A percentile compares a stretch with the other conserved stretches of the same genome.
phyloP scores from a whole-genome alignment of 805 yeast species.

The Torulaspora microellipsoides region DNA sequence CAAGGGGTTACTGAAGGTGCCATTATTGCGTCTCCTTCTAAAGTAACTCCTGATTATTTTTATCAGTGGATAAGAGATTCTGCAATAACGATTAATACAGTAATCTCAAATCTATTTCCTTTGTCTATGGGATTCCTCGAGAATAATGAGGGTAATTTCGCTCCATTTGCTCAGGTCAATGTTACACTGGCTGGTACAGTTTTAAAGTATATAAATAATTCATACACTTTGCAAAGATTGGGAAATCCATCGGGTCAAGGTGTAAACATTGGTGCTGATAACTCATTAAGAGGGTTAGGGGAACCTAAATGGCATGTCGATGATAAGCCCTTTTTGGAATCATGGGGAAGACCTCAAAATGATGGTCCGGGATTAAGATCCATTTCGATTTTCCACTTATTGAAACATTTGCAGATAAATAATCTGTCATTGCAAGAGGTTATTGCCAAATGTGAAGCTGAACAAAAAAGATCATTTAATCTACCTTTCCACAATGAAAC shows the following conservation, averaged over 20 bases:
- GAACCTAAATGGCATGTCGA: slow-evolving; percentile 83
- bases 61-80: slow-evolving; percentile 91
- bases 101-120: slow-evolving; percentile 48
- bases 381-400: slow-evolving; percentile 55
- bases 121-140: slow-evolving; percentile 9
- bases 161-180: slow-evolving; percentile 16
- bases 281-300: slow-evolving; percentile 59
- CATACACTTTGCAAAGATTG: slow-evolving; percentile 56
- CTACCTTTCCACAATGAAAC: slow-evolving; percentile 25
- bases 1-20: slow-evolving; percentile 56
- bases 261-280: slow-evolving; percentile 31
- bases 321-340: slow-evolving; percentile 53
- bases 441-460: slow-evolving; percentile 16
- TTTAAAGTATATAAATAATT: slow-evolving; percentile 59
- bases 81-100: slow-evolving; percentile 69
- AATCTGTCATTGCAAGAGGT: slow-evolving; percentile 30
- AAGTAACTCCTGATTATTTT: slow-evolving; percentile 65
- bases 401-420: slow-evolving; percentile 40
- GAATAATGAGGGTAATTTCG: slow-evolving; percentile 16
- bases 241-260: slow-evolving; percentile 62
- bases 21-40: slow-evolving; percentile 83
- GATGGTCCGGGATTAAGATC: slow-evolving; percentile 90
- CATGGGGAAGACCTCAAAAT: slow-evolving; percentile 95
- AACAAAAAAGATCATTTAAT: slow-evolving; percentile 1
- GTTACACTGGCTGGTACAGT: slow-evolving; percentile 34